Percentiles rank a stretch among this genome's conserved stretches.
Conservation (phyloP, 495 filamentous ascomycete species). For the Penicillium diatomitis region DNA sequence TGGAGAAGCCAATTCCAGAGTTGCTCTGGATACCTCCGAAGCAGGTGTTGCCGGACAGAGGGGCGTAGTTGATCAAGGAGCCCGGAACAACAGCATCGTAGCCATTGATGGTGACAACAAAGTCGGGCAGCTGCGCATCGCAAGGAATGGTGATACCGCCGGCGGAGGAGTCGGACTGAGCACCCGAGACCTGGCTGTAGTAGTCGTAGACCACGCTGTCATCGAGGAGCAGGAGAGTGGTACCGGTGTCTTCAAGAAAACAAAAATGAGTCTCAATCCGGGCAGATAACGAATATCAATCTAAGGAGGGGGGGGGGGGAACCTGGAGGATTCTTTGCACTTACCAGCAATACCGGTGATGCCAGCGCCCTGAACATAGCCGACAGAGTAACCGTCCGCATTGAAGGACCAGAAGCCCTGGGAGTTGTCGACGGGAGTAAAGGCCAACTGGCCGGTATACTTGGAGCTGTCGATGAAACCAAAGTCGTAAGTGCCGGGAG, state of each 20-base stretch:
- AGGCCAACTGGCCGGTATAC: conserved; percentile 56
- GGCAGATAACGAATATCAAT: not conserved
- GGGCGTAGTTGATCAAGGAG: conserved; percentile 34
- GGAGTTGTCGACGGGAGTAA: conserved; percentile 45
- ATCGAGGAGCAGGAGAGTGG: conserved; percentile 60
- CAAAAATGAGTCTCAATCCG: not conserved
- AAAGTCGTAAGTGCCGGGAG: conserved; percentile 63
- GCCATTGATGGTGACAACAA: conserved; percentile 46
- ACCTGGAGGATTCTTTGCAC: not conserved
- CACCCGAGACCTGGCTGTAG: conserved; percentile 48
- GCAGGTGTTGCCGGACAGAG: conserved; percentile 40
- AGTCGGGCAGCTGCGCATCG: conserved; percentile 48
- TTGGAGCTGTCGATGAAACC: conserved; percentile 58
- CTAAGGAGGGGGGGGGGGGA: not conserved
- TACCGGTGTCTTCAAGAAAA: conserved; percentile 48
- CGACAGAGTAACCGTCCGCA: conserved; percentile 52
- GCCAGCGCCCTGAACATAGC: conserved; percentile 24
- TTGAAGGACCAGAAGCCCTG: conserved; percentile 69
- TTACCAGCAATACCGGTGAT: conserved; percentile 31
- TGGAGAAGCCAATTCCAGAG: conserved; percentile 53
- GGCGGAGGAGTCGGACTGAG: conserved; percentile 32
- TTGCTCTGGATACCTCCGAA: conserved; percentile 58
- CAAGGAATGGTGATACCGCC: conserved; percentile 68
- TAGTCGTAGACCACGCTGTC: conserved; percentile 48
- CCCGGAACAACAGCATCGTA: conserved; percentile 39